These are phyloP conservation scores for Xylaria arbuscula DNA, from an alignment of 2,329 filamentous ascomycete species.

Conservation along the genomic window DNA sequence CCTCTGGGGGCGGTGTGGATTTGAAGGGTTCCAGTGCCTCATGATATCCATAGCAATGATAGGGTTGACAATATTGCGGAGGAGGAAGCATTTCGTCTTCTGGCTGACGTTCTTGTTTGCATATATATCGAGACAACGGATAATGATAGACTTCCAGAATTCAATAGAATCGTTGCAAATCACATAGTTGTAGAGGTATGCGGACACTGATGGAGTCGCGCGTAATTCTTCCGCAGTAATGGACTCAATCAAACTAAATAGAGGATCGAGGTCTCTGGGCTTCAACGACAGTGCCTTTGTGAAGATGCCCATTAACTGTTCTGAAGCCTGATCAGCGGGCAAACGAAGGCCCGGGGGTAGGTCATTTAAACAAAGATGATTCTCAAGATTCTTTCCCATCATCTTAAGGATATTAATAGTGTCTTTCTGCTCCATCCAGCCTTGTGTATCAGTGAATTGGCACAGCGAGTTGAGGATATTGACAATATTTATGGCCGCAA, in stretches of 20 bases:
- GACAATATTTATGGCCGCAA: conserved; percentile 85
- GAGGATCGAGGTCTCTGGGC: conserved; percentile 80
- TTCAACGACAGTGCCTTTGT: conserved; percentile 81
- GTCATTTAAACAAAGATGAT: conserved; percentile 74
- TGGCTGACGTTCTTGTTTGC: conserved; percentile 81
- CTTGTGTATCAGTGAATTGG: conserved; percentile 70
- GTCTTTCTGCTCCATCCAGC: conserved; percentile 78
- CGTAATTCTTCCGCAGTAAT: conserved; percentile 87
- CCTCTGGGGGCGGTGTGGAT: conserved; percentile 68
- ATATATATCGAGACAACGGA: conserved; percentile 89
- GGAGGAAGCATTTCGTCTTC: conserved; percentile 90
- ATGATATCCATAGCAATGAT: conserved; percentile 97
- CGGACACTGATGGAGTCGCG: conserved; percentile 76
- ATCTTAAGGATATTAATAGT: conserved; percentile 69
- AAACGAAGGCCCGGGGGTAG: conserved; percentile 80
- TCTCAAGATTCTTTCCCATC: conserved; percentile 82
- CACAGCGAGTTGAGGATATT: conserved; percentile 85
- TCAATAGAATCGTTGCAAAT: conserved; percentile 87
- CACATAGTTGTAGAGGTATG: conserved; percentile 86
- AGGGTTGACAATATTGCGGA: conserved; percentile 93
- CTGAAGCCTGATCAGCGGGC: conserved; percentile 86
- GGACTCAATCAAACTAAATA: conserved; percentile 86
- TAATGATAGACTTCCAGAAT: conserved; percentile 83
- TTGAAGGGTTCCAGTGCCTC: conserved; percentile 75
- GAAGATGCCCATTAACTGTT: conserved; percentile 87